Evolutionary conservation across 345 rosid genomes (phyloP).

Genomic region (Gossypium thurberi): DNA sequence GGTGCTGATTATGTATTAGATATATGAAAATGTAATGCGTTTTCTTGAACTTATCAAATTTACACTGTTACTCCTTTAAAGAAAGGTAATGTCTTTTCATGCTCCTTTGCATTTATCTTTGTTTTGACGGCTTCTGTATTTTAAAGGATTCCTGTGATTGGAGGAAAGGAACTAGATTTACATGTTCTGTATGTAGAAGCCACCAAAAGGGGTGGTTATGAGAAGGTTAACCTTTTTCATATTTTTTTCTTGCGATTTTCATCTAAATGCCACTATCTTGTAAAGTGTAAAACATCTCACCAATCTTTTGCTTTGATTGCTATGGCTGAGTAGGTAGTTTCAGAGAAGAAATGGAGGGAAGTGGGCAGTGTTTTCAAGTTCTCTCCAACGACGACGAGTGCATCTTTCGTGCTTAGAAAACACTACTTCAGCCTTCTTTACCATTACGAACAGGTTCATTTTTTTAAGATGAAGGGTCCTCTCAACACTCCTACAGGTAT

Average conservation of each 20-base stretch:
- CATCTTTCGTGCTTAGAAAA: conserved; percentile 86
- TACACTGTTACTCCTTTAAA: background rate
- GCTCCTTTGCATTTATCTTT: background rate
- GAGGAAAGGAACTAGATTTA: conserved; percentile 91
- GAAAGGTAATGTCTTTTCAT: background rate
- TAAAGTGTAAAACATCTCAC: background rate
- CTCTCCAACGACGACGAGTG: conserved; percentile 91
- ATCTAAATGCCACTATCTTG: background rate
- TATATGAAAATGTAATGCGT: background rate
- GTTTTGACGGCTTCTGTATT: background rate
- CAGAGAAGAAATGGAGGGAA: conserved; percentile 99
- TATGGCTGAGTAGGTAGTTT: conserved; percentile 52
- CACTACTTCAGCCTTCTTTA: conserved; percentile 74
- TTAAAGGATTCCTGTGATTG: conserved; percentile 94
- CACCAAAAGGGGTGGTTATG: conserved; percentile 82
- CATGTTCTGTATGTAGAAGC: conserved; percentile 81
- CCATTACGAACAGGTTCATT: conserved; percentile 87
- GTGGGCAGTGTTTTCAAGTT: conserved; percentile 83
- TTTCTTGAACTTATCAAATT: background rate
- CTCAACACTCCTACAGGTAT: conserved; percentile 47
- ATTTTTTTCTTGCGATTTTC: background rate
- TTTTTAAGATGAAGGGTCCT: conserved; percentile 66
- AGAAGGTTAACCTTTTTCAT: conserved; percentile 44
- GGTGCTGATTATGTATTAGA: background rate
- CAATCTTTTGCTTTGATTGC: background rate